Percentiles rank a stretch among this genome's conserved stretches.
These are phyloP conservation scores for Sanghuangporus sanghuang DNA, from an alignment of 1,284 basidiomycete genomes.

Conservation along the genomic window DNA sequence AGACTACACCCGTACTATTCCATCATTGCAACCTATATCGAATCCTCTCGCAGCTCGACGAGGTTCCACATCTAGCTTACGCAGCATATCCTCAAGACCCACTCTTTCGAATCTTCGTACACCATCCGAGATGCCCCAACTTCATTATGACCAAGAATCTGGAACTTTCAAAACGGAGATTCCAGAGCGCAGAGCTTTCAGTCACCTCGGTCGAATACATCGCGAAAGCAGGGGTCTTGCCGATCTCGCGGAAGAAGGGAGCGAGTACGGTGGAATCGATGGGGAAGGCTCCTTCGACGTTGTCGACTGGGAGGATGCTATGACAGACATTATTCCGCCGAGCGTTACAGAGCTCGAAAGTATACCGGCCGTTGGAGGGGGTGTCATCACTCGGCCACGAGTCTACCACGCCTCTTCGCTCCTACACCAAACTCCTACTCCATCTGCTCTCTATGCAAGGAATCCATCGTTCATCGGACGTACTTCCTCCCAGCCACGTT, in stretches of 20 bases:
- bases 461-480: constrained; percentile 20
- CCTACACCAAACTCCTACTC: constrained; percentile 1
- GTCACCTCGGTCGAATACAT: constrained; percentile 69
- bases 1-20: constrained; percentile 19
- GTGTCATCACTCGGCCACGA: constrained; percentile 55
- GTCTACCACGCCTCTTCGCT: constrained; percentile 45
- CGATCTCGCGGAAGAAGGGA: constrained; percentile 70
- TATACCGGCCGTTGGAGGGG: constrained; percentile 61
- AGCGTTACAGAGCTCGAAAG: constrained; percentile 34
- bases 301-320: constrained; percentile 61
- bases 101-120: constrained; percentile 10
- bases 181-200: constrained; percentile 35
- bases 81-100: constrained; percentile 8
- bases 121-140: background rate
- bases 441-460: background rate
- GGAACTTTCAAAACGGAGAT: constrained; percentile 6
- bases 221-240: constrained; percentile 64
- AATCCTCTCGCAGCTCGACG: background rate
- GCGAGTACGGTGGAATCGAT: constrained; percentile 43
- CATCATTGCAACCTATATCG: background rate
- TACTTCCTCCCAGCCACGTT: constrained; percentile 8
- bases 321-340: constrained; percentile 29
- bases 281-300: constrained; percentile 54
- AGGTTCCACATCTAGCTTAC: background rate
- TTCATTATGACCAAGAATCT: constrained; percentile 8